These are phyloP conservation scores for Vigna radiata DNA, from an alignment of 306 rosid genomes.

Conservation along the genomic window DNA sequence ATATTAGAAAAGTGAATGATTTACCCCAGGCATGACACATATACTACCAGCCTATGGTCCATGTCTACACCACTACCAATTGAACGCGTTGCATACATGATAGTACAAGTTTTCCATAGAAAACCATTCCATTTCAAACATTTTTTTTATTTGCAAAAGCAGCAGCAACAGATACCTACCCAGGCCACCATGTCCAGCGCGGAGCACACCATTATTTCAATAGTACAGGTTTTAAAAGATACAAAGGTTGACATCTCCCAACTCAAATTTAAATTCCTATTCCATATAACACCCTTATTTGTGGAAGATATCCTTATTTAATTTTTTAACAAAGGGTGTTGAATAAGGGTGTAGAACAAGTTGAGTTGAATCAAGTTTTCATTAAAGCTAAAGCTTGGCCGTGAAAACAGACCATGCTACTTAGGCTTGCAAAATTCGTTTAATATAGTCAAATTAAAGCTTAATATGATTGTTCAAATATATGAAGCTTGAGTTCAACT, in stretches of 20 bases:
- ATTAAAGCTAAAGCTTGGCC: slow-evolving; percentile 9
- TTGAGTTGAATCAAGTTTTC: slow-evolving; percentile 11
- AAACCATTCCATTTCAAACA: background rate
- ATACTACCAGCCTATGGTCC: background rate
- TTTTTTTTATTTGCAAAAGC: background rate
- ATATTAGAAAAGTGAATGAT: background rate
- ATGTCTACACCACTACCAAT: background rate
- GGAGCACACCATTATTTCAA: background rate
- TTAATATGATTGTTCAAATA: background rate
- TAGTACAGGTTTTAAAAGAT: background rate
- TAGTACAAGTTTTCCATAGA: background rate
- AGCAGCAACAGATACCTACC: background rate
- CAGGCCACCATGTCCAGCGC: background rate
- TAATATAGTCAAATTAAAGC: background rate
- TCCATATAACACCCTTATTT: background rate
- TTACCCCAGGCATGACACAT: background rate
- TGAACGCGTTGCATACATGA: background rate
- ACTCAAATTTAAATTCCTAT: background rate
- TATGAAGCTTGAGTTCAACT: background rate
- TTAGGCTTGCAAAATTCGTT: background rate
- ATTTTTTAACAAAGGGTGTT: background rate
- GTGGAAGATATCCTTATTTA: background rate
- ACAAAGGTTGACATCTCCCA: background rate
- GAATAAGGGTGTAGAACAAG: slow-evolving; percentile 6
- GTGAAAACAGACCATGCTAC: background rate